Base-by-base conservation (phyloP, 2,329 filamentous ascomycete genomes). In the Sclerotinia trifoliorum region DNA sequence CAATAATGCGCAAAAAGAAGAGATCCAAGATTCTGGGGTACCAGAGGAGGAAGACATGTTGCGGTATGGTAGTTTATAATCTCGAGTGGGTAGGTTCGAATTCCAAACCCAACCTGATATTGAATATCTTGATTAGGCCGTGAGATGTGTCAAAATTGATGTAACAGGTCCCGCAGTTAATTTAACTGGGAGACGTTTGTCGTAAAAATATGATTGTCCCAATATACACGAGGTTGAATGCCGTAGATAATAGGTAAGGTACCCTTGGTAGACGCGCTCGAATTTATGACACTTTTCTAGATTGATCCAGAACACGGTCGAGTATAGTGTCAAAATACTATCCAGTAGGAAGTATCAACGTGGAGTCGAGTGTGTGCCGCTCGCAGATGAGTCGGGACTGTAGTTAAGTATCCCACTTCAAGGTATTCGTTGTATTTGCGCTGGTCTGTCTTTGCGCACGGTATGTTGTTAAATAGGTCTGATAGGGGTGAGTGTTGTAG, bases 1-100 rank as follows among this genome's bases (percentile, higher is more conserved):
- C 70, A 98, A 86, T 57, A 98, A 84, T 51, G 92, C 93, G 83
- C 95, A 99, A 80, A 97, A 99, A 69, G 94, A 96, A 72, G 93
- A 91, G 82, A 99, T 98, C 95, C 95, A 99, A 67, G 94, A 96
- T 83, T 99, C 95, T 61, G 76, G 76, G 7, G 75, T 75, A 35
- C 74, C 76, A 49, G 76, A 77, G 44, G 76, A 77, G 58, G 76
- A 73, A 73, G 76, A 78, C 76, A 78, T 78, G 42, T 62, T 71
- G 56, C 46, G 13, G 62, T 39, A 15, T 26, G 46, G 26, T 55
- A 46, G 66, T 24, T 51, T 46, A 42, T 49, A 63, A 55, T 17
- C 35, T 39, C 11, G 42, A 63, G 13, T 24, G 35, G 29, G 21
- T 26, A 61, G 29, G 26, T 42, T 39, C 3, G 19, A 52, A 51